Evolutionary conservation across 139 green algal species (phyloP).

Genomic region (Coelastrella sp.): DNA sequence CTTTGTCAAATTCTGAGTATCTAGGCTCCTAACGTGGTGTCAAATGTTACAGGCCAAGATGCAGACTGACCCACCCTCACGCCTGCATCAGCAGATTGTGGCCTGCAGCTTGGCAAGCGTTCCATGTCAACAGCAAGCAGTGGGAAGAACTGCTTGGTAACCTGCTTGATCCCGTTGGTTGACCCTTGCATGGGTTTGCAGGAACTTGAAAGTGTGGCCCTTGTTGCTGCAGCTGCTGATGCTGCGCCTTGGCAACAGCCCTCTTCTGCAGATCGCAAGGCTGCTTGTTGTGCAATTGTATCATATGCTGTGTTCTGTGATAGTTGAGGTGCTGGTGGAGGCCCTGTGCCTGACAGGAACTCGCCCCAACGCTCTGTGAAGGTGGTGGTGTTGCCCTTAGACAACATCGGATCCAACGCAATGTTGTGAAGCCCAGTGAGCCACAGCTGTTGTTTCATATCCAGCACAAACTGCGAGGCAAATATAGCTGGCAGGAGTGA

Average conservation of each 20-base stretch:
- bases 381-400: background rate
- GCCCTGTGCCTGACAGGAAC: slow-evolving; percentile 7
- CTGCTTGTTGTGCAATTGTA: background rate
- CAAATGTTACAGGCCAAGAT: background rate
- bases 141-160: slow-evolving; percentile 34
- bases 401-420: background rate
- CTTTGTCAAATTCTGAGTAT: too few relatives aligned
- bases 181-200: background rate
- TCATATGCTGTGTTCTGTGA: slow-evolving; percentile 15
- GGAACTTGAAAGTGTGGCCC: background rate
- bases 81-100: background rate
- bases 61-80: background rate
- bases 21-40: background rate
- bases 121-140: slow-evolving; percentile 17
- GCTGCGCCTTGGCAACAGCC: background rate
- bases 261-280: background rate
- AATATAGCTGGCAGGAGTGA: background rate
- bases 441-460: background rate
- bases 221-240: background rate
- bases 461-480: slow-evolving; percentile 12
- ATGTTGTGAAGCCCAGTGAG: background rate
- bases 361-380: slow-evolving; percentile 37
- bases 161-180: background rate
- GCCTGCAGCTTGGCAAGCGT: slow-evolving; percentile 1
- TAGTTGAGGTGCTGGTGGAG: slow-evolving; percentile 1